Conservation (phyloP, 306 rosid genomes). For the Castanospermum australe region DNA sequence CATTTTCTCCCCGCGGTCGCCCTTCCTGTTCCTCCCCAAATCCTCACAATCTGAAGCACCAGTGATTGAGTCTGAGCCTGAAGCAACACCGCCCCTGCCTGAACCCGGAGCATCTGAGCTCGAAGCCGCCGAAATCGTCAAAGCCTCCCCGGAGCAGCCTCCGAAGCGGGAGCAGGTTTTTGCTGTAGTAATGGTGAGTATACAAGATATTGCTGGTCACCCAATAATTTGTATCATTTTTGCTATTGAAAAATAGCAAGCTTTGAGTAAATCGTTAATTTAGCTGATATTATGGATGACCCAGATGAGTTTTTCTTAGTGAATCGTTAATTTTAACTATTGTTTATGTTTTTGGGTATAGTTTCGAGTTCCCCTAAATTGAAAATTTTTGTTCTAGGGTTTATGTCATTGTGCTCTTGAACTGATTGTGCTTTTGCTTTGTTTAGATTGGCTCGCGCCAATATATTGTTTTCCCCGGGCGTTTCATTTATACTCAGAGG, state of each 20-base stretch:
- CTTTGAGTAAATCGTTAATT: neutral
- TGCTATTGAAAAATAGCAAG: neutral
- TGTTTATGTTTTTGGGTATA: neutral
- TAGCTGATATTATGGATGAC: neutral
- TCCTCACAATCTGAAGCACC: slow-evolving; percentile 41
- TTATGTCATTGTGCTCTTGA: slow-evolving; percentile 16
- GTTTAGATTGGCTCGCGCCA: slow-evolving; percentile 82
- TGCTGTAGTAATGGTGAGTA: slow-evolving; percentile 88
- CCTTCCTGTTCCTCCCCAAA: slow-evolving; percentile 47
- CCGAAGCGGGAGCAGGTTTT: slow-evolving; percentile 72
- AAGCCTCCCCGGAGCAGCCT: slow-evolving; percentile 35
- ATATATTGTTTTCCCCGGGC: slow-evolving; percentile 92
- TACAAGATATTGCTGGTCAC: no score
- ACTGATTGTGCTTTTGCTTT: slow-evolving; percentile 5
- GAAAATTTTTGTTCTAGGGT: neutral
- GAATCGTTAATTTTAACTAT: neutral
- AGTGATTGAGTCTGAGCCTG: slow-evolving; percentile 16
- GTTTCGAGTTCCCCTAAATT: neutral
- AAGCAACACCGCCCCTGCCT: no score
- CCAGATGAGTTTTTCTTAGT: neutral
- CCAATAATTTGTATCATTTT: no score
- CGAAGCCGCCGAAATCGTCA: slow-evolving; percentile 33
- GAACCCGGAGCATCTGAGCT: slow-evolving; percentile 22
- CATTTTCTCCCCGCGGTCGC: slow-evolving; percentile 38
- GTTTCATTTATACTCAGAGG: slow-evolving; percentile 74